A percentile compares a stretch with the other conserved stretches of the same genome.
These are phyloP conservation scores for Phytopythium cucurbitacearum DNA, from an alignment of 352 stramenopile genomes.

Conservation along the genomic window DNA sequence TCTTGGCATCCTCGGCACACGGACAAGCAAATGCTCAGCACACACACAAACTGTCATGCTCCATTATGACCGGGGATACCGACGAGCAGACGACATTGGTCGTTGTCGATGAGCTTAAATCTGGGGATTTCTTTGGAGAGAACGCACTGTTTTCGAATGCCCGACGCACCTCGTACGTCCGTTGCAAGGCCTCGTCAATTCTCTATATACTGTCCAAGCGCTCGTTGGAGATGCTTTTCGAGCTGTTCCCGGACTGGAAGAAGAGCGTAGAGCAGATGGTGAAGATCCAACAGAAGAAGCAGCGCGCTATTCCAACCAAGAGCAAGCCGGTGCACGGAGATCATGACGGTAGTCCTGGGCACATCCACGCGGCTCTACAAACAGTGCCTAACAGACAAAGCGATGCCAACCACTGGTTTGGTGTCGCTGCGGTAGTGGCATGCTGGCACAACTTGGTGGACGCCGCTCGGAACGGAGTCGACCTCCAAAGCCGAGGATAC, in stretches of 20 bases:
- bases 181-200: constrained; percentile 44
- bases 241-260: constrained; percentile 49
- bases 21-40: constrained; percentile 7
- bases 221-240: constrained; percentile 46
- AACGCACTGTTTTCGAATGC: constrained; percentile 37
- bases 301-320: not conserved
- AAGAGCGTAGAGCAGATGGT: constrained; percentile 36
- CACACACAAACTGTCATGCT: not conserved
- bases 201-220: constrained; percentile 38
- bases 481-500: constrained; percentile 35
- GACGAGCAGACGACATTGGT: not conserved
- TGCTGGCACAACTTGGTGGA: not conserved
- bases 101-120: constrained; percentile 22
- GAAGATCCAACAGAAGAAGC: constrained; percentile 30
- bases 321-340: not conserved
- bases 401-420: too few relatives aligned
- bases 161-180: constrained; percentile 28
- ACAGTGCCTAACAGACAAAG: too few relatives aligned
- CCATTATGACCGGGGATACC: not conserved
- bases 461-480: constrained; percentile 11
- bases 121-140: constrained; percentile 48
- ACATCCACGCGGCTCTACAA: not conserved
- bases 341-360: not conserved
- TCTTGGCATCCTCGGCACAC: not conserved
- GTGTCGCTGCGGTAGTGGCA: not conserved